phyloP scores from a whole-genome alignment of 371 early-diverging fungal genomes.

The Mortierella sp. region DNA sequence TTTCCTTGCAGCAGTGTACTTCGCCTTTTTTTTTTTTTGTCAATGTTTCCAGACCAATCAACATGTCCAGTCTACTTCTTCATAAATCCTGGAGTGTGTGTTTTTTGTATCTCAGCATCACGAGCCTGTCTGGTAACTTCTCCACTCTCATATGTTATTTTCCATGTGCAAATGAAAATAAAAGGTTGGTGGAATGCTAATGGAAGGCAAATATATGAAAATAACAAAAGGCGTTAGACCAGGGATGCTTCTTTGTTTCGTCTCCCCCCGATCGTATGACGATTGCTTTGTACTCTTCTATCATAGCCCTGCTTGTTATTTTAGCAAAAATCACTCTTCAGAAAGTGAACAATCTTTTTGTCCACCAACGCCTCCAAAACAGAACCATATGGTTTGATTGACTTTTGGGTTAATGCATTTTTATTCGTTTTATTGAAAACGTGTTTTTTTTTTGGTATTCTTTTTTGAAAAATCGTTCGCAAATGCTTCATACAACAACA shows the following conservation, averaged over 20 bases:
- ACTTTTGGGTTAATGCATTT: neutral
- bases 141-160: neutral
- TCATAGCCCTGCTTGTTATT: neutral
- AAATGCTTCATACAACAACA: neutral
- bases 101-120: too few species aligned
- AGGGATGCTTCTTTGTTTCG: too few species aligned
- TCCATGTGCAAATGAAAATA: conserved; percentile 1
- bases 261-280: too few species aligned
- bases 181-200: too few species aligned
- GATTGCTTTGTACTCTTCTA: too few species aligned
- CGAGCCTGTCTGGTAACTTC: neutral
- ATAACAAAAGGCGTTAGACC: too few species aligned
- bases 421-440: neutral
- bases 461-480: too few species aligned
- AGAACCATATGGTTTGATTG: neutral
- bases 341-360: conserved; percentile 1
- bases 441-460: too few species aligned
- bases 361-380: neutral
- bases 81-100: too few species aligned
- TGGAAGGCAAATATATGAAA: too few species aligned
- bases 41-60: too few species aligned
- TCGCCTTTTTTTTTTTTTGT: neutral
- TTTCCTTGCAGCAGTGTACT: neutral
- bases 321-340: neutral
- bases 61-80: too few species aligned